Base-by-base conservation (phyloP, 768 basidiomycete genomes). In the Epithele typhae region DNA sequence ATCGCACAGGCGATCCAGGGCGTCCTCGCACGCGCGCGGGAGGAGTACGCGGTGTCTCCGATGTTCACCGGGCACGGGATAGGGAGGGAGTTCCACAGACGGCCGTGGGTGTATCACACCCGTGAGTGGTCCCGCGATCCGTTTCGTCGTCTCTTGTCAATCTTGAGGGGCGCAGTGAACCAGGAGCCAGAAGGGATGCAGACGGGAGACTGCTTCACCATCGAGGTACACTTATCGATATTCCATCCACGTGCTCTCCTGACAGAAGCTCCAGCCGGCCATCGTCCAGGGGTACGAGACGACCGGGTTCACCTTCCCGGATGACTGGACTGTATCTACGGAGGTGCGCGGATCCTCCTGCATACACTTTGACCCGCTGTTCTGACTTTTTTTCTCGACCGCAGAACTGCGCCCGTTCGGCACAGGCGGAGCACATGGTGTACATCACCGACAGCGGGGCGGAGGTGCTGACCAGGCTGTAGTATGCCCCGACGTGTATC, bases 251-350 rank as follows among this genome's bases (percentile, higher is more conserved):
- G 38, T 34, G n/a, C 6, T 15, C 46, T 40, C 23, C 23, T 35
- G 10, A 25, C 4, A 35, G 10, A 25, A 22, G 18, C 25, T 40
- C 18, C 24, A 90, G 85, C 92, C 92, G 3, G 74, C 74, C 38
- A 69, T 95, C 25, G 75, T 94, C 11, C 87, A 92, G 66, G 92
- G 92, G 10, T 63, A 68, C 5, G 72, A 87, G 46, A 73, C 89
- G 0, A 61, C 67, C 21, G 79, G 79, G 2, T 85, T 84, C 79
- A 78, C 90, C 47, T 94, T 89, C 63, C 88, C 88, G 2, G 93
- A 95, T 60, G 90, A 88, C 21, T 95, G 93, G 93, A 92, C 91
- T 3, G 82, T 86, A n/a, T 87, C 87, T 0, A 92, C 92, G 0
- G 82, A 87, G 71, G 92, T 82, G 59, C 44, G 78, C 25, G 4